These are phyloP conservation scores for Penstemon newberryi DNA, from an alignment of 257 asterid species.

Conservation along the genomic window DNA sequence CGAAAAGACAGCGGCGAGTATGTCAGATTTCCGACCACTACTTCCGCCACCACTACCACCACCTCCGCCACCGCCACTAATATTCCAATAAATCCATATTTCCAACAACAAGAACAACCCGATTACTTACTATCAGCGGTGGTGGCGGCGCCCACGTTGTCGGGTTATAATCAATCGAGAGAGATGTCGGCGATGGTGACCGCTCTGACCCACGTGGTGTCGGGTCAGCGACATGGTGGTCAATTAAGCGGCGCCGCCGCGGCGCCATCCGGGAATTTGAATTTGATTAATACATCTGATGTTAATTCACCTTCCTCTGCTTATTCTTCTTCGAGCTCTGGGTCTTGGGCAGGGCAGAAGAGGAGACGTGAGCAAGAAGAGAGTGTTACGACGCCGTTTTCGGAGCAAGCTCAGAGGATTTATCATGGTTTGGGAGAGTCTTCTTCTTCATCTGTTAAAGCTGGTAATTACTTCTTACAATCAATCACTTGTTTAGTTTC, in stretches of 20 bases:
- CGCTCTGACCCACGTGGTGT: slow-evolving; percentile 63
- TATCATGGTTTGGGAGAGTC: slow-evolving; percentile 46
- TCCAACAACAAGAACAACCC: slow-evolving; percentile 35
- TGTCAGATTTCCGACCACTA: slow-evolving; percentile 37
- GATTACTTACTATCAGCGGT: slow-evolving; percentile 43
- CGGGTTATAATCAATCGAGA: slow-evolving; percentile 37
- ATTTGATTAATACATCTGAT: slow-evolving; percentile 3
- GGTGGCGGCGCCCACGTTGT: slow-evolving; percentile 35
- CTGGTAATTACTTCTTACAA: slow-evolving; percentile 39
- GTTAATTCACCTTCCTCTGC: slow-evolving; percentile 55
- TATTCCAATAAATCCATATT: slow-evolving; percentile 22
- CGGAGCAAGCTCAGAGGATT: slow-evolving; percentile 33
- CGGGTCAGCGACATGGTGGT: slow-evolving; percentile 44
- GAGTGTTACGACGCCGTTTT: slow-evolving; percentile 25
- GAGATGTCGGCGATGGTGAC: slow-evolving; percentile 79
- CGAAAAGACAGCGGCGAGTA: slow-evolving; percentile 46
- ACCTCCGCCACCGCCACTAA: slow-evolving; percentile 2
- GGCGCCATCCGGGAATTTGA: not conserved
- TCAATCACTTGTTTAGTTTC: not conserved
- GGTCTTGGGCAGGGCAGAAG: slow-evolving; percentile 74
- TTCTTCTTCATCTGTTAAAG: slow-evolving; percentile 44
- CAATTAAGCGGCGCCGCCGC: slow-evolving; percentile 29
- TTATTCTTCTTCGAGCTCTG: slow-evolving; percentile 72
- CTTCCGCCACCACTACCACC: slow-evolving; percentile 25
- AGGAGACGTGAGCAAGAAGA: slow-evolving; percentile 66